Evolutionary conservation across 2,329 filamentous ascomycete genomes (phyloP).

Genomic region (Penicillium sp.): DNA sequence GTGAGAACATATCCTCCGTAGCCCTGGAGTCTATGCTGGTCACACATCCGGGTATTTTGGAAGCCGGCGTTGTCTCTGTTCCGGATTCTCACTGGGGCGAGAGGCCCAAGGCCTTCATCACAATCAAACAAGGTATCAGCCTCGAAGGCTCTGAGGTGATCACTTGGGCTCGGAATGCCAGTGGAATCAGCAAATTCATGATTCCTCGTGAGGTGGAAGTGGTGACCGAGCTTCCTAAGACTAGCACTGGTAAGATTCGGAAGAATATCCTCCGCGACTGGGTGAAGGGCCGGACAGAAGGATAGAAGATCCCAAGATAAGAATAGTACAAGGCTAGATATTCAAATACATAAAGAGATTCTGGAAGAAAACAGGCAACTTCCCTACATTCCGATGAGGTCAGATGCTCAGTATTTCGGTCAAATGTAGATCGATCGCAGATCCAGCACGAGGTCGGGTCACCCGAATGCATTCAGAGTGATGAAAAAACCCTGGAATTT

Average conservation of each 20-base stretch:
- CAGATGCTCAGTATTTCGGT: slow-evolving; percentile 6
- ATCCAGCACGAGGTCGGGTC: slow-evolving; percentile 15
- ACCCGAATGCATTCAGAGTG: slow-evolving; percentile 1
- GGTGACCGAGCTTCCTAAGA: slow-evolving; percentile 89
- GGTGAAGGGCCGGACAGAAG: slow-evolving; percentile 60
- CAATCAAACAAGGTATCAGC: slow-evolving; percentile 67
- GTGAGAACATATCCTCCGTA: slow-evolving; percentile 95
- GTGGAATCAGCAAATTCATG: slow-evolving; percentile 89
- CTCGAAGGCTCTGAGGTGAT: slow-evolving; percentile 72
- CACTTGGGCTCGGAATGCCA: slow-evolving; percentile 79
- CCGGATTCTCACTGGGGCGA: slow-evolving; percentile 92
- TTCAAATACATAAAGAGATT: background rate
- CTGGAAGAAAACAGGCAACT: slow-evolving; percentile 1
- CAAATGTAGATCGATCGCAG: slow-evolving; percentile 3
- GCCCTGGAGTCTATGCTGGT: slow-evolving; percentile 88
- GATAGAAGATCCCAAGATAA: background rate
- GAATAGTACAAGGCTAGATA: background rate
- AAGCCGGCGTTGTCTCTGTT: slow-evolving; percentile 87
- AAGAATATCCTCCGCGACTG: slow-evolving; percentile 91
- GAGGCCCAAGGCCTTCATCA: slow-evolving; percentile 90
- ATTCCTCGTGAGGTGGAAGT: slow-evolving; percentile 72
- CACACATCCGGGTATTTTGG: slow-evolving; percentile 84
- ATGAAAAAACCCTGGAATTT: background rate
- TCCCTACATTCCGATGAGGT: slow-evolving; percentile 8
- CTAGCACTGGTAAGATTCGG: slow-evolving; percentile 92